These are phyloP conservation scores for Begonia peltatifolia DNA, from an alignment of 306 rosid species.

Conservation along the genomic window DNA sequence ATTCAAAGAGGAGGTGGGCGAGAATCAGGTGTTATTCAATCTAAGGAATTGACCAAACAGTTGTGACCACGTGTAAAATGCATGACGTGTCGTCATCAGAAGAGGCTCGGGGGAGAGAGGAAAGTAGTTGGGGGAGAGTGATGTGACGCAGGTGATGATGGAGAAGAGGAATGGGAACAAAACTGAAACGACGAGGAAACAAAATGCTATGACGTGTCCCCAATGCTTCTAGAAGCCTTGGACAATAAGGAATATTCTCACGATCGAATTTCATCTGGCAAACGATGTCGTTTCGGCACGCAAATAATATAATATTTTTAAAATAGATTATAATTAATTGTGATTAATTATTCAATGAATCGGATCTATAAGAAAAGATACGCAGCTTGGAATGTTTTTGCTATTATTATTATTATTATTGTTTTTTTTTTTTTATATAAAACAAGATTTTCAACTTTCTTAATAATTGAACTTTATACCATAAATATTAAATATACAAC, in stretches of 20 bases:
- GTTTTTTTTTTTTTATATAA: no score
- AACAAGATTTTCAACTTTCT: no score
- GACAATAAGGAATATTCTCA: constrained; percentile 8
- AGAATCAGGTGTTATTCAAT: no score
- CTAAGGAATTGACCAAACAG: not conserved
- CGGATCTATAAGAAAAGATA: no score
- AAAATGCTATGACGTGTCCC: not conserved
- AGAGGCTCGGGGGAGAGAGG: not conserved
- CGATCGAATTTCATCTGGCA: not conserved
- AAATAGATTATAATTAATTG: not conserved
- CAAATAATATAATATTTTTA: not conserved
- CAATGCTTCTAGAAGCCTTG: constrained; percentile 16
- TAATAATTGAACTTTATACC: no score
- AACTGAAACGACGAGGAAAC: not conserved
- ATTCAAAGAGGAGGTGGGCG: no score
- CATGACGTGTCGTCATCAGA: not conserved
- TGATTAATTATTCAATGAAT: no score
- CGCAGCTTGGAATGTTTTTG: no score
- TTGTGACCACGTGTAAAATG: not conserved
- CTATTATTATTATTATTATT: no score
- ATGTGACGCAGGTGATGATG: not conserved
- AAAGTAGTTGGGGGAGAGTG: not conserved
- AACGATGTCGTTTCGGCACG: not conserved
- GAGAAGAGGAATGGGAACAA: not conserved
- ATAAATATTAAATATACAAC: no score